These are phyloP conservation scores for Yarrowia hollandica DNA, from an alignment of 805 yeast species.

Conservation along the genomic window DNA sequence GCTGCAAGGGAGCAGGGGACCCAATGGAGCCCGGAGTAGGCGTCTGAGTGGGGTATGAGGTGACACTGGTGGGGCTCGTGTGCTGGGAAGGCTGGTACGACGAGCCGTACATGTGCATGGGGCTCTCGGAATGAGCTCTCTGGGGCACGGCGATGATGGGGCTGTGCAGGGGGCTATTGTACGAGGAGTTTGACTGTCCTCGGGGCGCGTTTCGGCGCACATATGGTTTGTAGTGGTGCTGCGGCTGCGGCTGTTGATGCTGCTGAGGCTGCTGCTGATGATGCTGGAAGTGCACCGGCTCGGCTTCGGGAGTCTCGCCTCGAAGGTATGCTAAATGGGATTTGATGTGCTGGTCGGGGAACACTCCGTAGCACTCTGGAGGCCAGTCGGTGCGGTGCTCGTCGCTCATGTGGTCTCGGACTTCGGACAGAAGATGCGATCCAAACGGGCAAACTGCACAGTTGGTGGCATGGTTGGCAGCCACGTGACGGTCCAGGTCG, in stretches of 20 bases:
- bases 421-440: background rate
- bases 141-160: slow-evolving; percentile 2
- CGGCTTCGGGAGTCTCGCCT: background rate
- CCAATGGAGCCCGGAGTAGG: slow-evolving; percentile 23
- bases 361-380: background rate
- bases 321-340: slow-evolving; percentile 15
- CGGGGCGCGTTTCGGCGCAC: slow-evolving; percentile 15
- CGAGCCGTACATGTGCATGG: slow-evolving; percentile 4
- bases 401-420: slow-evolving; percentile 22
- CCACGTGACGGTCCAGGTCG: slow-evolving; percentile 44
- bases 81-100: slow-evolving; percentile 6
- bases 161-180: slow-evolving; percentile 6
- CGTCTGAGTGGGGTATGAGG: slow-evolving; percentile 21
- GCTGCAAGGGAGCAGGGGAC: slow-evolving; percentile 20
- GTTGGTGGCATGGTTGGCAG: slow-evolving; percentile 30
- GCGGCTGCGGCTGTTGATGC: background rate
- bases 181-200: slow-evolving; percentile 10
- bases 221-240: background rate
- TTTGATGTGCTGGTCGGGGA: background rate
- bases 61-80: background rate
- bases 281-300: background rate
- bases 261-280: too few relatives aligned
- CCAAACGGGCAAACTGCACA: slow-evolving; percentile 6
- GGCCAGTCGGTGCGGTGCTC: slow-evolving; percentile 20
- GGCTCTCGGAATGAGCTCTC: slow-evolving; percentile 15